Percentiles rank a stretch among this genome's conserved stretches.
phyloP scores from a whole-genome alignment of 140 eudicot genomes.

The Senecio squalidus region DNA sequence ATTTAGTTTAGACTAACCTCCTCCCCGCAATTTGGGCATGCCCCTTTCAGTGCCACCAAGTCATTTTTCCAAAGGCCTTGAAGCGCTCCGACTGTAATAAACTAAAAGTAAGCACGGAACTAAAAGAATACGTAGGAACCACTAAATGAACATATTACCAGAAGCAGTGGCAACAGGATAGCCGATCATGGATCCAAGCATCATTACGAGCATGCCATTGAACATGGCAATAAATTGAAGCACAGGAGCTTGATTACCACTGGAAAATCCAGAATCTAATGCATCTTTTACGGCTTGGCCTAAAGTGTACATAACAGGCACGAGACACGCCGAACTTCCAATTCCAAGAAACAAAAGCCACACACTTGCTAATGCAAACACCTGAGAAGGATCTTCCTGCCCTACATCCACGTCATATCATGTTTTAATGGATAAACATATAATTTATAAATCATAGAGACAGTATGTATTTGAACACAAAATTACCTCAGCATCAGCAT shows the following conservation, averaged over 20 bases:
- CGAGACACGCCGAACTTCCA: conserved; percentile 71
- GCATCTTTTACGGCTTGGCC: conserved; percentile 68
- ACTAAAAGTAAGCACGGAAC: background rate
- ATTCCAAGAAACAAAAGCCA: conserved; percentile 83
- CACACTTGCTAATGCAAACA: conserved; percentile 86
- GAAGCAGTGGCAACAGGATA: conserved; percentile 93
- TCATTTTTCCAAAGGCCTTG: conserved; percentile 79
- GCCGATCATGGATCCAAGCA: conserved; percentile 77
- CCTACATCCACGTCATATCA: conserved; percentile 77
- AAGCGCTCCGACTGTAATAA: conserved; percentile 69
- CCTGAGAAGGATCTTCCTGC: conserved; percentile 99
- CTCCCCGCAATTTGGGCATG: conserved; percentile 94
- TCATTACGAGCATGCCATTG: conserved; percentile 62
- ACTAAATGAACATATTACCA: conserved; percentile 36
- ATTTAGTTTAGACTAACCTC: conserved; percentile 52
- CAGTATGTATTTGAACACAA: background rate
- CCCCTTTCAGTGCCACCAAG: conserved; percentile 91
- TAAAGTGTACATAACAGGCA: conserved; percentile 64
- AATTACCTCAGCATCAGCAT: conserved; percentile 24
- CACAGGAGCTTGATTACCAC: conserved; percentile 42
- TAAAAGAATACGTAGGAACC: background rate
- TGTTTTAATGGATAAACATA: conserved; percentile 35
- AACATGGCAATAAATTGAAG: conserved; percentile 47
- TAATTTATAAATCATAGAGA: background rate
- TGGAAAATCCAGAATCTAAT: conserved; percentile 38